Base-by-base conservation (phyloP, 2,329 filamentous ascomycete species). In the Exophiala dermatitidis region DNA sequence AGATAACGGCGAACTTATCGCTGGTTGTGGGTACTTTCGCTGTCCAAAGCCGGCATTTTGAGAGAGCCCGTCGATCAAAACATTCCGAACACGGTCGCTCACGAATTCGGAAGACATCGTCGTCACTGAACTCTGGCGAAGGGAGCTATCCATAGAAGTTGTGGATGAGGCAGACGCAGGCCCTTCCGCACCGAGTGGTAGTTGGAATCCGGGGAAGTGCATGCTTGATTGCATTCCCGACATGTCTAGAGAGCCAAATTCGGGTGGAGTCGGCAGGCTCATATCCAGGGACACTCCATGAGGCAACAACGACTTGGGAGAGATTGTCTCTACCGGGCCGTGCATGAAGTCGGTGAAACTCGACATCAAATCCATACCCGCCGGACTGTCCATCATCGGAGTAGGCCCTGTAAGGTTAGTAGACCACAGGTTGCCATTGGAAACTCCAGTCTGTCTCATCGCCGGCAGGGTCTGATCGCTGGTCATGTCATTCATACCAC, bases 401-500 rank as follows among this genome's bases (percentile, higher is more conserved):
- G 83, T 80, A 59, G 86, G 85, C 26, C 80, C 78, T 70, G 88
- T 84, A 64, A 89, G 75, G 37, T 82, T 77, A 47, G 80, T 77
- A 64, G 85, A 81, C 83, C 86, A 89, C 74, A 86, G 82, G 47
- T 80, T 78, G 61, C 76, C 74, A 3, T 74, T 73, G 2, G 74
- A 81, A 82, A 55, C 46, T 9, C 45, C 34, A 31, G 53, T 46
- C 45, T 63, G 61, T 43, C 59, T 56, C 51, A 59, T 54, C n/a
- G 56, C 57, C 49, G 51, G 56, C 45, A 54, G 53, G 44, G 67
- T 67, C 3, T 88, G 88, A 69, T 96, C 90, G 53, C 93, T 77
- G 85, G 95, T 90, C 55, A 90, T 83, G 67, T 97, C 93, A 70
- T 88, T 94, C 69, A 90, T 87, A 47, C 85, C 88, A 68, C 87